Evolutionary conservation across 768 basidiomycete species (phyloP), one percentile per base, ranked within the genome.

Genomic region (Pleurotus pulmonarius): DNA sequence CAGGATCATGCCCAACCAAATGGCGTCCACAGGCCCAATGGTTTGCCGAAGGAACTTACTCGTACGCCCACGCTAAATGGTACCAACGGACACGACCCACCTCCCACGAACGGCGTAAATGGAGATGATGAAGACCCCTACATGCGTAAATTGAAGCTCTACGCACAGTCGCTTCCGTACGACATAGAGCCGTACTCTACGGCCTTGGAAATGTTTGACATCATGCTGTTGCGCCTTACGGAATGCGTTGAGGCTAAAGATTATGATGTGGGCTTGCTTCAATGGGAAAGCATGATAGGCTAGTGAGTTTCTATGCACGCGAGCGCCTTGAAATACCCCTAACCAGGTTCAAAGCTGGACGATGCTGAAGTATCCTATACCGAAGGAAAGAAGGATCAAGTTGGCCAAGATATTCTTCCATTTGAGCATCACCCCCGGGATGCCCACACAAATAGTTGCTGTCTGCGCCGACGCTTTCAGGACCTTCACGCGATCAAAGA

Each of bases 341-440:
- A 54, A 49, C 55, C 59, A 46, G 41, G 34, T 54, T 45, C 34
- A 20, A 63, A 92, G 90, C 65, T 94, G 92, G 91, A 70, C 73
- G 45, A 86, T 86, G 75, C 79, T 94, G 67, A 90, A 92, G 65
- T 94, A 93, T 65, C 92, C 90, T 37, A 86, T 95, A 64, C 90
- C 90, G 55, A 87, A 88, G 66, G 84, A 85, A 58, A 87, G 84
- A 63, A 79, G 92, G 55, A 83, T 93, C 53, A 76, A 73, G 41
- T 74, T 95, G 26, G 85, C 87, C 46, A 88, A 84, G 69, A 71
- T 95, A 3, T 94, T 90, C 72, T 95, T 86, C 66, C 80, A 90
- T 68, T 65, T 94, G 38, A 81, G 83, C 67, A 80, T 84, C 45
- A 82, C 78, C n/a, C 90, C 92, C 12, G 90, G 90, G 46, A 83